Evolutionary conservation across 768 basidiomycete genomes (phyloP).

Genomic region (Termitomyces sp.): DNA sequence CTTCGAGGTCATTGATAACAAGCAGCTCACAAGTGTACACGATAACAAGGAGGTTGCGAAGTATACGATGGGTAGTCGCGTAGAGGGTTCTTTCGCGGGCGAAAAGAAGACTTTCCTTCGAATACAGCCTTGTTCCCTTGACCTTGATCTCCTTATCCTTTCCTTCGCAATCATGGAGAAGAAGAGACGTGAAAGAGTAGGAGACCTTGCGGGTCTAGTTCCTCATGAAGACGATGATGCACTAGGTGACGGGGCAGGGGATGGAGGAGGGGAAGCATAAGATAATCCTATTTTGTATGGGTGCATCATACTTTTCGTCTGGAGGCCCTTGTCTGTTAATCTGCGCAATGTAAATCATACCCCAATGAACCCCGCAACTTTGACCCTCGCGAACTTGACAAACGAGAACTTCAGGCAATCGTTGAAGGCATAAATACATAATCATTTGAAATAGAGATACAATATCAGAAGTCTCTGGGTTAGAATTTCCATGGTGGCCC

Average conservation of each 20-base stretch:
- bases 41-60: conserved; percentile 37
- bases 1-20: not conserved
- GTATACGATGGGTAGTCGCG: conserved; percentile 25
- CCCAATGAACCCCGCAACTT: not conserved
- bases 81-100: conserved; percentile 42
- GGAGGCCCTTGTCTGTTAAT: too few species aligned
- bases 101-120: conserved; percentile 40
- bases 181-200: conserved; percentile 37
- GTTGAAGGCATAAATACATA: not conserved
- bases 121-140: conserved; percentile 41
- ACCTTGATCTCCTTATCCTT: conserved; percentile 47
- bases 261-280: conserved; percentile 17
- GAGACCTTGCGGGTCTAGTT: conserved; percentile 21
- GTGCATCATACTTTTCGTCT: not conserved
- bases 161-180: conserved; percentile 54
- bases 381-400: not conserved
- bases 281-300: not conserved
- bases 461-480: not conserved
- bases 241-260: conserved; percentile 30
- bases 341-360: too few species aligned
- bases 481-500: not conserved
- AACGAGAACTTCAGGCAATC: not conserved
- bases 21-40: conserved; percentile 31
- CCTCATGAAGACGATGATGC: conserved; percentile 29
- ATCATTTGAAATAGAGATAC: not conserved